Evolutionary conservation across 1,139 yeast species (phyloP).

Genomic region (Meyerozyma guilliermondii): DNA sequence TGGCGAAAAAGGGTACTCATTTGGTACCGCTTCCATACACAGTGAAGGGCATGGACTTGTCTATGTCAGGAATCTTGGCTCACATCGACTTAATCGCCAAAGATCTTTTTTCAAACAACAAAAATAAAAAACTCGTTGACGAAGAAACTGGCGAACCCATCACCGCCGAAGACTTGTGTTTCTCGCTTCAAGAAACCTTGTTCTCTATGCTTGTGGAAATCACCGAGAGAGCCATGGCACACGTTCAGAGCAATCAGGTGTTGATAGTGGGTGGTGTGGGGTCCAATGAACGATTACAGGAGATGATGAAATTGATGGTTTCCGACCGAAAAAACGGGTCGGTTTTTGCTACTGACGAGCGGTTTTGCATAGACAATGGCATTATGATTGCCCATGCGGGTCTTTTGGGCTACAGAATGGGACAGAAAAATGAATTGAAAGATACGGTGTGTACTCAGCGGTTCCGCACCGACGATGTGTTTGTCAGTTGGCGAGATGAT

Average conservation of each 20-base stretch:
- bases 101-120: constrained; percentile 46
- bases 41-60: constrained; percentile 96
- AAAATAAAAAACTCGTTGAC: constrained; percentile 33
- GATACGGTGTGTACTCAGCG: constrained; percentile 90
- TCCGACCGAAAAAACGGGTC: constrained; percentile 74
- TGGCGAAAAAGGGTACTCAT: constrained; percentile 72
- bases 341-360: constrained; percentile 90
- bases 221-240: constrained; percentile 98
- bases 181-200: constrained; percentile 84
- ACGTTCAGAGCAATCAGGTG: constrained; percentile 84
- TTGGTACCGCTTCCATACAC: constrained; percentile 86
- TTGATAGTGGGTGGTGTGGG: constrained; percentile 98
- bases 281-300: constrained; percentile 82
- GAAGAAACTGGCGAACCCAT: constrained; percentile 52
- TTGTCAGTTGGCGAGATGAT: constrained; percentile 80
- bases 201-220: constrained; percentile 97
- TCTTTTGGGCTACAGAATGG: constrained; percentile 77
- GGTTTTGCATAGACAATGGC: constrained; percentile 96
- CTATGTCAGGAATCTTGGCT: constrained; percentile 93
- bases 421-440: constrained; percentile 53
- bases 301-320: constrained; percentile 96
- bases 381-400: constrained; percentile 99
- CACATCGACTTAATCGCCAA: constrained; percentile 76
- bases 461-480: constrained; percentile 90
- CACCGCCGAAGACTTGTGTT: constrained; percentile 86